These are phyloP conservation scores for Penicillium sp. DNA, from an alignment of 2,329 filamentous ascomycete species.

Conservation along the genomic window DNA sequence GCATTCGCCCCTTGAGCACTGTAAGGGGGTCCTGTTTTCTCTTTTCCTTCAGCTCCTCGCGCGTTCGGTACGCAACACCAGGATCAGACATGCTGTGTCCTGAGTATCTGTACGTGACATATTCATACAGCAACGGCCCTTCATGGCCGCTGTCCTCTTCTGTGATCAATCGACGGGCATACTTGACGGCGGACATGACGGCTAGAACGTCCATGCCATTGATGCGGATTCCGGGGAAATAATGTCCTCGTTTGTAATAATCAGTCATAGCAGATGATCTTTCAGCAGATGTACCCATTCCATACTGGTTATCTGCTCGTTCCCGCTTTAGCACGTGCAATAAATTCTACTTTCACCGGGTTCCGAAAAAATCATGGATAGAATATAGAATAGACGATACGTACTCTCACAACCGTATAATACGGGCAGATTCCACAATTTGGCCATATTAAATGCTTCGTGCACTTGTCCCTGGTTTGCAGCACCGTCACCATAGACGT, in stretches of 20 bases:
- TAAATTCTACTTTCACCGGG: neutral
- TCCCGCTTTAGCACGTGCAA: neutral
- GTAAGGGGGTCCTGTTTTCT: constrained; percentile 92
- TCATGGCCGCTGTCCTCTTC: constrained; percentile 63
- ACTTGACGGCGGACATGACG: constrained; percentile 85
- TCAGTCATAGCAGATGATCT: constrained; percentile 88
- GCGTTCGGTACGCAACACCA: constrained; percentile 92
- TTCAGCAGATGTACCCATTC: constrained; percentile 90
- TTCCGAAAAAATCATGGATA: constrained; percentile 24
- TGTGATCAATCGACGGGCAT: constrained; percentile 70
- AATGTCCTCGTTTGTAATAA: constrained; percentile 98
- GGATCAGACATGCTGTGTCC: constrained; percentile 98
- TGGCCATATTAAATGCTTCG: constrained; percentile 98
- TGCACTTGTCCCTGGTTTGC: constrained; percentile 97
- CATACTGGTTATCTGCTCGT: constrained; percentile 87
- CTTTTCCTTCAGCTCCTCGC: constrained; percentile 97
- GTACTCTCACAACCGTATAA: constrained; percentile 93
- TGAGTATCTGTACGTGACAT: constrained; percentile 94
- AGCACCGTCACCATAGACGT: constrained; percentile 90
- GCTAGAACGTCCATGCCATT: constrained; percentile 97
- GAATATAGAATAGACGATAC: neutral
- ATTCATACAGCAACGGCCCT: constrained; percentile 88
- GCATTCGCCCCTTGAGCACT: constrained; percentile 87
- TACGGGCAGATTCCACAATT: constrained; percentile 88
- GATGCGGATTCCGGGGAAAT: constrained; percentile 94